Evolutionary conservation across 2,329 filamentous ascomycete genomes (phyloP).

Genomic region (Colletotrichum liriopes): DNA sequence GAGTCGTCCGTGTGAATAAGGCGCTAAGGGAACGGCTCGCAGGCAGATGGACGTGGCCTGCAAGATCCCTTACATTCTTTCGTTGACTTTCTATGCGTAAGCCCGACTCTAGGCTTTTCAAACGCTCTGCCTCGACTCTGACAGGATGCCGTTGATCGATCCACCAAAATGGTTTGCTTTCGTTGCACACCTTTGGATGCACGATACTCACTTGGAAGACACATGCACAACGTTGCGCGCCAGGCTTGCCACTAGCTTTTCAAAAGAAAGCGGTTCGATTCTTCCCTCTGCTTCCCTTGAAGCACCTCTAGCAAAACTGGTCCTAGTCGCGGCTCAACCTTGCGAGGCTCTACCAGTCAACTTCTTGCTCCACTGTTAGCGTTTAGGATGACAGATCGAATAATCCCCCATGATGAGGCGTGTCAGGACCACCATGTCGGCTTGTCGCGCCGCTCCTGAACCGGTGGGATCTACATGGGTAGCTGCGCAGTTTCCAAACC

Average conservation of each 20-base stretch:
- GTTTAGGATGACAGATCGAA: neutral
- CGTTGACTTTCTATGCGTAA: neutral
- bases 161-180: neutral
- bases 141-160: neutral
- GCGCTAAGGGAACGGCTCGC: constrained; percentile 14
- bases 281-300: neutral
- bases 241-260: neutral
- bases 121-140: neutral
- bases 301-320: neutral
- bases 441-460: neutral
- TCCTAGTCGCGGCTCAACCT: neutral
- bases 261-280: neutral
- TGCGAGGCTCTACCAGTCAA: neutral
- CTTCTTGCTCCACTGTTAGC: neutral
- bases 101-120: neutral
- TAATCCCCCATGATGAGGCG: neutral
- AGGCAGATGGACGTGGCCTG: constrained; percentile 6
- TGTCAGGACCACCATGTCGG: neutral
- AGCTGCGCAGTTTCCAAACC: neutral
- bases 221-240: neutral
- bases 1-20: neutral
- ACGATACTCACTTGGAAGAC: no score
- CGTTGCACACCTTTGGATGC: neutral
- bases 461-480: neutral
- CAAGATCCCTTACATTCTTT: constrained; percentile 16